These are phyloP conservation scores for Epichloe scottii DNA, from an alignment of 2,329 filamentous ascomycete genomes.

Conservation along the genomic window DNA sequence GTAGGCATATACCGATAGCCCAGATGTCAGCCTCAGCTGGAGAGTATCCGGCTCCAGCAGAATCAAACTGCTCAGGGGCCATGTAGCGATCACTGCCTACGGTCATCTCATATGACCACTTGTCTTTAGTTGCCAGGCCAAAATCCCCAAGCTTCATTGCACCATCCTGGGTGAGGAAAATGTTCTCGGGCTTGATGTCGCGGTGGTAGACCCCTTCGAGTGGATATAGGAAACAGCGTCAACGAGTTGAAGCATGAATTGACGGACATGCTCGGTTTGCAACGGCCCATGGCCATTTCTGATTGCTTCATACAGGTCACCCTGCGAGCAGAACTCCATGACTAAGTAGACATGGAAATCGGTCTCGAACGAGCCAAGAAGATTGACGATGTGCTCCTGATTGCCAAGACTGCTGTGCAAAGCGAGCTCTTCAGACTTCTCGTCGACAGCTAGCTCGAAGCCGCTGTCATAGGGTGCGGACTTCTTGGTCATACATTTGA, in stretches of 20 bases:
- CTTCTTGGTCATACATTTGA: constrained; percentile 92
- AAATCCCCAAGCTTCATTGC: constrained; percentile 96
- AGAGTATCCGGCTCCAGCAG: constrained; percentile 74
- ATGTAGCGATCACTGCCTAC: constrained; percentile 98
- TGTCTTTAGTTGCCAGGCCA: constrained; percentile 77
- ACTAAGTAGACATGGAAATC: constrained; percentile 83
- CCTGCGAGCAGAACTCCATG: constrained; percentile 87
- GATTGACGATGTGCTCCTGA: constrained; percentile 88
- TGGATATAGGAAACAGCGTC: constrained; percentile 86
- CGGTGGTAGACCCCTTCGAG: constrained; percentile 81
- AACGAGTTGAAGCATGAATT: constrained; percentile 92
- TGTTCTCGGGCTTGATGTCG: constrained; percentile 99
- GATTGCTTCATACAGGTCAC: constrained; percentile 95
- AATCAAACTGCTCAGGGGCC: constrained; percentile 96
- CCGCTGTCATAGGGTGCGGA: constrained; percentile 46
- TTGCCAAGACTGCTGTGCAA: constrained; percentile 68
- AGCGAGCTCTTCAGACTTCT: constrained; percentile 67
- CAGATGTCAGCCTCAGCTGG: constrained; percentile 90
- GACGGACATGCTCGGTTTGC: constrained; percentile 91
- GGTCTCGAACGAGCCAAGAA: constrained; percentile 85
- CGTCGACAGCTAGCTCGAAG: constrained; percentile 61
- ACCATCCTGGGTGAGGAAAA: constrained; percentile 79
- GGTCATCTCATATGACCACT: constrained; percentile 83
- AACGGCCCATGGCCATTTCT: constrained; percentile 75
- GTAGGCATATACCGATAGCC: constrained; percentile 90